Conservation (phyloP, 768 basidiomycete species). For the Leccinum broughii region DNA sequence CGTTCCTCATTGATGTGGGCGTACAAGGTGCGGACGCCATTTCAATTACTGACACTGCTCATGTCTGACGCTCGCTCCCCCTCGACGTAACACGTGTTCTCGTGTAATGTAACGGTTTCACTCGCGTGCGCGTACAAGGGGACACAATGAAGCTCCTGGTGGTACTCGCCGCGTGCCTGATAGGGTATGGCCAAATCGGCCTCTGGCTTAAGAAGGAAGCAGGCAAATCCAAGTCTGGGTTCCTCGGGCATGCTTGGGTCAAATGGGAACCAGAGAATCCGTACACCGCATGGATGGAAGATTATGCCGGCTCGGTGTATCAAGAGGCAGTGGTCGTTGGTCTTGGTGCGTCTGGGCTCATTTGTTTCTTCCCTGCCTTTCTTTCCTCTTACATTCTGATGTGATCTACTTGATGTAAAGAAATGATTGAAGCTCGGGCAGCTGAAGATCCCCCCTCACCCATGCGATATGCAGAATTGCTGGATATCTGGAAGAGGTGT, state of each 20-base stretch:
- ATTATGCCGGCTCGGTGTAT: constrained; percentile 72
- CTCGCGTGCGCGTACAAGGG: constrained; percentile 39
- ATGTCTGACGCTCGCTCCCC: not conserved
- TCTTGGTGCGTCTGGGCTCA: constrained; percentile 52
- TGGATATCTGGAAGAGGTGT: constrained; percentile 71
- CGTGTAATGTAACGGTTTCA: not conserved
- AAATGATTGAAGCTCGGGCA: constrained; percentile 69
- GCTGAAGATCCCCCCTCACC: constrained; percentile 62
- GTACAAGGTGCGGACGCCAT: constrained; percentile 37
- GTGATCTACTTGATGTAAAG: constrained; percentile 37
- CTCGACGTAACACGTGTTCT: too few relatives aligned
- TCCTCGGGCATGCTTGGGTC: constrained; percentile 46
- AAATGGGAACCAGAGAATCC: constrained; percentile 60
- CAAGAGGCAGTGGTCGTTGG: constrained; percentile 72
- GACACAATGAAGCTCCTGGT: constrained; percentile 74
- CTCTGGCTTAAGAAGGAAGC: constrained; percentile 72
- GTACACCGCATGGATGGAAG: constrained; percentile 76
- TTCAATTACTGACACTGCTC: not conserved
- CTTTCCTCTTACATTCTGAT: not conserved
- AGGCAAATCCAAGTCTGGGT: constrained; percentile 24
- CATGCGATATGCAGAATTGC: constrained; percentile 62
- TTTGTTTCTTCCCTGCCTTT: not conserved
- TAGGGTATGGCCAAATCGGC: constrained; percentile 93
- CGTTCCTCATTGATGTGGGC: constrained; percentile 80
- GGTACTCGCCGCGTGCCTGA: constrained; percentile 79